Percentiles rank a stretch among this genome's conserved stretches.
Conservation (phyloP, 1,284 basidiomycete genomes). For the Neolentinus lepideus region DNA sequence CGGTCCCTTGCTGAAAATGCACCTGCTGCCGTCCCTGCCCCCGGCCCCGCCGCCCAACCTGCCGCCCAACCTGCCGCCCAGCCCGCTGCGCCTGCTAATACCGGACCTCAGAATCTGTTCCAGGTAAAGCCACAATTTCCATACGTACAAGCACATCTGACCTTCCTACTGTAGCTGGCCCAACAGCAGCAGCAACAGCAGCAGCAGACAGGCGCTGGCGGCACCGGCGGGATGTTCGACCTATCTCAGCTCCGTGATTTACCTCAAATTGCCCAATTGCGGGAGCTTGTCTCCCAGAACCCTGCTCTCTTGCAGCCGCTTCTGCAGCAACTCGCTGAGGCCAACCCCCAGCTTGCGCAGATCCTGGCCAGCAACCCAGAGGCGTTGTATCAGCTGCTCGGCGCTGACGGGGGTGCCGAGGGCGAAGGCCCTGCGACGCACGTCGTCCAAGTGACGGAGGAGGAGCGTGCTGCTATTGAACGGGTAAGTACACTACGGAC, state of each 20-base stretch:
- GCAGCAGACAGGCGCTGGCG: constrained; percentile 22
- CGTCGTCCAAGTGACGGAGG: constrained; percentile 73
- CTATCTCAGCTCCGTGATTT: constrained; percentile 50
- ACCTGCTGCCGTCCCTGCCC: constrained; percentile 20
- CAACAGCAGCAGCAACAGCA: constrained; percentile 56
- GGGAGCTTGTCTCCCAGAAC: constrained; percentile 67
- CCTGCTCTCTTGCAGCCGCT: constrained; percentile 74
- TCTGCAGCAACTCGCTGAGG: constrained; percentile 72
- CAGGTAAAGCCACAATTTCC: constrained; percentile 35
- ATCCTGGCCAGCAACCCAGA: constrained; percentile 65
- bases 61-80: constrained; percentile 18
- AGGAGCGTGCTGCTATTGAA: constrained; percentile 83
- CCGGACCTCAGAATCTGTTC: constrained; percentile 66
- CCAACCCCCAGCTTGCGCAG: constrained; percentile 73
- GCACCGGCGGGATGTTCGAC: constrained; percentile 32
- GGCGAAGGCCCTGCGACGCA: constrained; percentile 55
- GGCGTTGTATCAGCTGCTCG: constrained; percentile 57
- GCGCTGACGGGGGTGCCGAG: constrained; percentile 37
- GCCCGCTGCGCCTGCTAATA: constrained; percentile 27
- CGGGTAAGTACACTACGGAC: constrained; percentile 47
- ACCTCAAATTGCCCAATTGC: constrained; percentile 52
- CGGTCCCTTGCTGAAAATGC: constrained; percentile 24
- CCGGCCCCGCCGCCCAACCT: constrained; percentile 23
- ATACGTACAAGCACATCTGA: constrained; percentile 4
- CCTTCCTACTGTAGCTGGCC: constrained; percentile 41